Base-by-base conservation (phyloP, 805 yeast genomes). In the Yarrowia alimentaria region DNA sequence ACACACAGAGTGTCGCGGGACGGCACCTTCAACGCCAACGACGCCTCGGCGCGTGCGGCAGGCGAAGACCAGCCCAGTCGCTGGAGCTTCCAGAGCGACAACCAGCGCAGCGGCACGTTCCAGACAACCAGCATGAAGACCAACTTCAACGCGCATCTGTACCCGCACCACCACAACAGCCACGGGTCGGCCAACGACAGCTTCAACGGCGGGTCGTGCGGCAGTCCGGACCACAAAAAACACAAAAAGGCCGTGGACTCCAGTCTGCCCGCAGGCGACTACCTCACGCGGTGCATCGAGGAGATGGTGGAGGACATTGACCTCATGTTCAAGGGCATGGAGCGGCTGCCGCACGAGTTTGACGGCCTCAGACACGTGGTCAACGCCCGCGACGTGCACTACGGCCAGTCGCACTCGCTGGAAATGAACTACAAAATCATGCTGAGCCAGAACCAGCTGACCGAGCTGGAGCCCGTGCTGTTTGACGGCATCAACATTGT, bases 401-500 rank as follows among this genome's bases (percentile, higher is more conserved):
- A 56, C 17, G n/a, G n/a, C n/a, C n/a, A n/a, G n/a, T 53, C 61
- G 14, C 19, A 32, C 2, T 40, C 47, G 13, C 52, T 61, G 33
- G 54, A 52, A 8, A 60, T 66, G 16, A 33, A 53, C 26, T 54
- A 69, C 34, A 57, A 60, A 25, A 31, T 70, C 35, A 61, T 58
- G 47, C 56, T 70, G 29, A 54, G 59, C 12, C 54, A 58, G 37
- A 70, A 70, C 55, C 11, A 22, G 1, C 55, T 70, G 14, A 28
- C 54, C 6, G 28, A 20, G 4, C 53, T 70, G 9, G 64, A 65
- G n/a, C 53, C 60, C 2, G 43, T 42, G 16, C 38, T 71, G 30
- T 69, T 70, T 54, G 54, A 56, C 19, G 61, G 69, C 5, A 52
- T 58, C 18, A 59, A 61, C 30, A 54, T 71, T n/a, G 58, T 67